Evolutionary conservation across 1,284 basidiomycete genomes (phyloP).

Genomic region (Hymenochaete sp.): DNA sequence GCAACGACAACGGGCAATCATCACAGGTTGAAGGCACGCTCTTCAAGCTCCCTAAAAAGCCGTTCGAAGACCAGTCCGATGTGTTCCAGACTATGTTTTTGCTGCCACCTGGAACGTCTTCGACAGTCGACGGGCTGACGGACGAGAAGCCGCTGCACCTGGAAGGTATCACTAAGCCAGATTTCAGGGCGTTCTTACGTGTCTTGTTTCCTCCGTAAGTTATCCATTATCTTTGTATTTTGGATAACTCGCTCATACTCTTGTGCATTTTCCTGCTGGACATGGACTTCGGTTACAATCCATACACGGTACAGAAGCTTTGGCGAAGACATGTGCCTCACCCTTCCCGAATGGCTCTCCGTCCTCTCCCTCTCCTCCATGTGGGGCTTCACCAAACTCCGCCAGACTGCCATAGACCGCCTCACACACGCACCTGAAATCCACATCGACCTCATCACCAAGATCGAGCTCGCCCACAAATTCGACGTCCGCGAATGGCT

Average conservation of each 20-base stretch:
- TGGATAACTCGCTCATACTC: background rate
- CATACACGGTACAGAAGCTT: conserved; percentile 19
- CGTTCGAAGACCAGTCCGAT: conserved; percentile 17
- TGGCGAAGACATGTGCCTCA: conserved; percentile 18
- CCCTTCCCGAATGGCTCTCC: conserved; percentile 25
- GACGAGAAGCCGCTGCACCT: conserved; percentile 14
- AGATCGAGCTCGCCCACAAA: conserved; percentile 22
- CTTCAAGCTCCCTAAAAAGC: conserved; percentile 15
- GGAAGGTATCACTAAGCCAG: conserved; percentile 9
- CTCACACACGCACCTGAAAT: conserved; percentile 21
- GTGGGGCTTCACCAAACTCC: conserved; percentile 22
- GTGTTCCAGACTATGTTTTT: conserved; percentile 16
- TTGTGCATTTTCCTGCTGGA: background rate
- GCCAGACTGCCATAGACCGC: conserved; percentile 22
- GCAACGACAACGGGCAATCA: background rate
- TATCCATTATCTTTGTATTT: background rate
- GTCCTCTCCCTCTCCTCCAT: conserved; percentile 24
- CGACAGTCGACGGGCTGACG: conserved; percentile 9
- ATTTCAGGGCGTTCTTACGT: conserved; percentile 16
- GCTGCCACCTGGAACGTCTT: conserved; percentile 9
- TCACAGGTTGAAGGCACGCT: conserved; percentile 14
- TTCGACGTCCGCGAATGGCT: conserved; percentile 23
- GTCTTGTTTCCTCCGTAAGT: conserved; percentile 16
- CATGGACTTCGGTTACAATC: background rate
- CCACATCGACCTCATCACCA: conserved; percentile 21